Percentiles rank a stretch among this genome's conserved stretches.
These are phyloP conservation scores for Cutaneotrichosporon cyanovorans DNA, from an alignment of 1,284 basidiomycete genomes.

Conservation along the genomic window DNA sequence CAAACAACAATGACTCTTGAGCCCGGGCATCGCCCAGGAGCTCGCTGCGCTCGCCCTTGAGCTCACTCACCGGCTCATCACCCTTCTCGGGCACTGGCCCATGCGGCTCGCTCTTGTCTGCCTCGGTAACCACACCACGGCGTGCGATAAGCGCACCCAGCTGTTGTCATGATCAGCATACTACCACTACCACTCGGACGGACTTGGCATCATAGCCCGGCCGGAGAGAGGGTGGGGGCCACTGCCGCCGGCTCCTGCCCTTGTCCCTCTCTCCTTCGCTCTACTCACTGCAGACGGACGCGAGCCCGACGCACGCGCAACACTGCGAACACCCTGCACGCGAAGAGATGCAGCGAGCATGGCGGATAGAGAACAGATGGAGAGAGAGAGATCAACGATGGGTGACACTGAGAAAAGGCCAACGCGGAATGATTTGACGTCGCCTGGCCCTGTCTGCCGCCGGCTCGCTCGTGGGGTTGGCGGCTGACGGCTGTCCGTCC, in stretches of 20 bases:
- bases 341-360: conserved; percentile 5
- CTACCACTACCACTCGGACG: background rate
- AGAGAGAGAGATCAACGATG: background rate
- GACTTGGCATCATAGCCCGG: no score
- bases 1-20: background rate
- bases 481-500: no score
- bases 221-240: background rate
- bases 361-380: background rate
- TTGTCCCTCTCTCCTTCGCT: no score
- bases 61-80: conserved; percentile 24
- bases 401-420: no score
- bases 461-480: no score
- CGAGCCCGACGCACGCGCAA: conserved; percentile 1
- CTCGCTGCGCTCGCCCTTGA: no score
- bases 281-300: background rate
- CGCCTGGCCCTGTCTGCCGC: background rate
- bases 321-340: background rate
- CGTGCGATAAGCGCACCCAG: conserved; percentile 15
- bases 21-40: background rate
- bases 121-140: conserved; percentile 41
- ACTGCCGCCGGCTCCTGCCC: conserved; percentile 11
- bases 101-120: conserved; percentile 40
- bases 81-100: conserved; percentile 28
- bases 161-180: background rate
- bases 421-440: no score